Evolutionary conservation across 441 rosid genomes (phyloP).

Genomic region (Populus tomentosa): DNA sequence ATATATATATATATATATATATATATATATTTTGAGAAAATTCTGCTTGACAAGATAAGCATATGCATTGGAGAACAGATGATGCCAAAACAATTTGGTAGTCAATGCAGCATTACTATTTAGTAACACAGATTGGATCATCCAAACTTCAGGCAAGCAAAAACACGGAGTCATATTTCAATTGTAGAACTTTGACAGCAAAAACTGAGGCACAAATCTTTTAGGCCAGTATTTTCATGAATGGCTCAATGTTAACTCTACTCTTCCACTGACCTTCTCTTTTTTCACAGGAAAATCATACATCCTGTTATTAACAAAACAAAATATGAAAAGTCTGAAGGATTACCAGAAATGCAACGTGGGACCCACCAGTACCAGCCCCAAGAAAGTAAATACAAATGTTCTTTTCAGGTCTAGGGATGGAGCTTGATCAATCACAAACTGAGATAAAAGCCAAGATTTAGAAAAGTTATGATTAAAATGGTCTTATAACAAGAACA

Average conservation of each 20-base stretch:
- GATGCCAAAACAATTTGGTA: neutral
- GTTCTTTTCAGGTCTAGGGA: slow-evolving; percentile 69
- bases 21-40: neutral
- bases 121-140: neutral
- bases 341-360: slow-evolving; percentile 82
- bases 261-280: neutral
- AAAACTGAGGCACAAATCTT: neutral
- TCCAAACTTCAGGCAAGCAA: neutral
- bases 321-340: slow-evolving; percentile 2
- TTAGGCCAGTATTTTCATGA: neutral
- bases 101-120: neutral
- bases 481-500: slow-evolving; percentile 1
- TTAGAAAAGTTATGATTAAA: slow-evolving; percentile 7
- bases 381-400: slow-evolving; percentile 53
- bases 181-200: neutral
- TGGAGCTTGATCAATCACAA: slow-evolving; percentile 54
- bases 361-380: slow-evolving; percentile 79
- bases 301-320: neutral
- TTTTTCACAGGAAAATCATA: neutral
- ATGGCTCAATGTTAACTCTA: neutral
- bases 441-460: slow-evolving; percentile 32
- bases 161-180: neutral
- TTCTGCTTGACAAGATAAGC: neutral
- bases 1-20: too few species aligned
- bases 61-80: neutral